Conservation (phyloP, 2,329 filamentous ascomycete genomes). For the Claviceps cyperi region DNA sequence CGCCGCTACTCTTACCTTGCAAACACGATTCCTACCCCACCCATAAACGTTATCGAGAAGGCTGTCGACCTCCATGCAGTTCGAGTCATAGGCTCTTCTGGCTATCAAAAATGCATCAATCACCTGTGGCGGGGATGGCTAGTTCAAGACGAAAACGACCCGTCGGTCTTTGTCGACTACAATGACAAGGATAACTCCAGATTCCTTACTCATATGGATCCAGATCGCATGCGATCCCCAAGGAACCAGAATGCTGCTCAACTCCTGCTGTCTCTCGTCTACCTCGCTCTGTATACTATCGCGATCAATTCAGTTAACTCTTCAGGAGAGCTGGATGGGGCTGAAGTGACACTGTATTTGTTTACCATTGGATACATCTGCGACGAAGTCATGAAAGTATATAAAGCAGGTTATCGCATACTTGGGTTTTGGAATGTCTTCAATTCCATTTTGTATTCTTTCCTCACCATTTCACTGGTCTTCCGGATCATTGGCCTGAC, state of each 20-base stretch:
- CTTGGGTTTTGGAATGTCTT: constrained; percentile 96
- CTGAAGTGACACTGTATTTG: constrained; percentile 73
- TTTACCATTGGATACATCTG: constrained; percentile 87
- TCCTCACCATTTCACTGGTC: constrained; percentile 66
- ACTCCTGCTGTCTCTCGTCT: constrained; percentile 70
- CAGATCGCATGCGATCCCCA: constrained; percentile 85
- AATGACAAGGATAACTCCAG: constrained; percentile 62
- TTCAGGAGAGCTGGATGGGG: constrained; percentile 65
- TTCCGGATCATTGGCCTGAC: constrained; percentile 65
- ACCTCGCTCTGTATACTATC: constrained; percentile 70
- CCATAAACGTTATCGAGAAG: constrained; percentile 82
- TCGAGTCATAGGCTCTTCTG: constrained; percentile 74
- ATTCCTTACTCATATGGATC: constrained; percentile 75
- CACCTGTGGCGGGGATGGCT: constrained; percentile 95
- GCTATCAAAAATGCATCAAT: constrained; percentile 89
- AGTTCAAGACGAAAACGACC: constrained; percentile 86
- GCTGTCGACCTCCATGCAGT: constrained; percentile 88
- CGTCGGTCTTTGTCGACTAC: constrained; percentile 81
- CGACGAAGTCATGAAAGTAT: constrained; percentile 78
- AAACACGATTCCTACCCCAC: constrained; percentile 54
- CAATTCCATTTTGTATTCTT: constrained; percentile 67
- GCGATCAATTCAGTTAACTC: constrained; percentile 92
- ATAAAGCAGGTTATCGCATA: constrained; percentile 85
- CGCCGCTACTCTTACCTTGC: constrained; percentile 76
- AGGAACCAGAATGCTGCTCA: constrained; percentile 86